Conservation (phyloP, 192 early-diverging fungal genomes). For the Backusella tuberculispora region DNA sequence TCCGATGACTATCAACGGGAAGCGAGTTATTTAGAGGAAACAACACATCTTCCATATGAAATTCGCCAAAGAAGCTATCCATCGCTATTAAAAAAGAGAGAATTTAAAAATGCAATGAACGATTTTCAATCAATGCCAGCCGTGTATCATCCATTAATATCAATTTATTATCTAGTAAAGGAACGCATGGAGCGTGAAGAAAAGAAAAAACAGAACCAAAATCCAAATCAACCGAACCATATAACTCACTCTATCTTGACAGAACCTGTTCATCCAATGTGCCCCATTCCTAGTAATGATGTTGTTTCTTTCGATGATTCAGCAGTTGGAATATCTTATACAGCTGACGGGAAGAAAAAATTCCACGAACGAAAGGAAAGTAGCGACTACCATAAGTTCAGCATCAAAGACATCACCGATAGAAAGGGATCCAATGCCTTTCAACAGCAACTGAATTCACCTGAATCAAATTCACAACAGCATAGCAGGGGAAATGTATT, state of each 20-base stretch:
- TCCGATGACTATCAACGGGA: constrained; percentile 50
- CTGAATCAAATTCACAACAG: background rate
- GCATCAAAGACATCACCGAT: background rate
- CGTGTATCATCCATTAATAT: constrained; percentile 66
- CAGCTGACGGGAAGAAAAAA: background rate
- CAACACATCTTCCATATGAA: constrained; percentile 1
- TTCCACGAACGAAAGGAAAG: background rate
- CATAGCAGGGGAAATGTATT: background rate
- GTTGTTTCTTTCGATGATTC: background rate
- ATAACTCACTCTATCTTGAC: background rate
- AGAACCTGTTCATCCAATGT: background rate
- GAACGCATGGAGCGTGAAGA: constrained; percentile 62
- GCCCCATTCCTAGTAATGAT: background rate
- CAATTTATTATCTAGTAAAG: constrained; percentile 81
- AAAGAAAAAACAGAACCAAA: background rate
- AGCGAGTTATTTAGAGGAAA: constrained; percentile 12
- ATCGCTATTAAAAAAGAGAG: background rate
- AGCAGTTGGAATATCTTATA: background rate
- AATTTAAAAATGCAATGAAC: constrained; percentile 15
- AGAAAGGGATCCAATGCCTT: background rate
- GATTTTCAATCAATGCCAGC: constrained; percentile 39
- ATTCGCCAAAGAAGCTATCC: background rate
- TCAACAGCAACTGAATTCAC: background rate
- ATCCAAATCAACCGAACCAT: background rate
- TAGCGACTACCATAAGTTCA: background rate